Evolutionary conservation across 208 protist species (phyloP), one percentile per base, ranked within the genome.

Genomic region (Entamoeba dispar): DNA sequence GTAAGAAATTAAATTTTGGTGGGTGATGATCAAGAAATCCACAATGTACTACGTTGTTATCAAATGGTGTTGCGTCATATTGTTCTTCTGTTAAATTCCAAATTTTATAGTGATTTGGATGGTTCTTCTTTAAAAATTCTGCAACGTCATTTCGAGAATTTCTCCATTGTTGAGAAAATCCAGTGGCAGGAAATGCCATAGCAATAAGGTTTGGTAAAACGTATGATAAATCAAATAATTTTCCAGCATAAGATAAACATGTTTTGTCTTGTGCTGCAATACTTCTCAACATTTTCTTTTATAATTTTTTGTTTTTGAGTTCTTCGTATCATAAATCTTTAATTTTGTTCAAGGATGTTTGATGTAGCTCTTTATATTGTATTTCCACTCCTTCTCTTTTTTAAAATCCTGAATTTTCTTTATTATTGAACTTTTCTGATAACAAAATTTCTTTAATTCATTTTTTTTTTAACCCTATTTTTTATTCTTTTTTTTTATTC

Each of bases 161-260:
- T 49, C 98, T 95, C 94, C 98, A 99, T 27, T 98, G 94, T 34
- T 95, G 94, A 94, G 99, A 93, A 52, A 95, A 91, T 34, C 93
- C 93, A 50, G 51, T 77, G n/a, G 95, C 90, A 5, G 96, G 96
- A 93, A 95, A 96, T 49, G 95, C 96, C 96, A 97, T 97, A 4
- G 96, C 96, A 38, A 97, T 96, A 17, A 97, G 94, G 8, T 94
- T 69, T 61, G 92, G 92, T 12, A 94, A 96, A 31, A 97, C 95
- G 86, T 96, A 97, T n/a, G 96, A 93, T 27, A 97, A 91, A 15
- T 91, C 77, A 91, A 91, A 49, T 22, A 49, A 7, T 22, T 27
- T 49, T 10, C 77, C 77, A 49, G 5, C 34, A 49, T 27, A 77
- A 22, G 61, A 77, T 38, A 77, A 34, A 77, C 61, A 77, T 10